These are phyloP conservation scores for Aspergillus biplanus DNA, from an alignment of 495 filamentous ascomycete genomes.

Conservation along the genomic window DNA sequence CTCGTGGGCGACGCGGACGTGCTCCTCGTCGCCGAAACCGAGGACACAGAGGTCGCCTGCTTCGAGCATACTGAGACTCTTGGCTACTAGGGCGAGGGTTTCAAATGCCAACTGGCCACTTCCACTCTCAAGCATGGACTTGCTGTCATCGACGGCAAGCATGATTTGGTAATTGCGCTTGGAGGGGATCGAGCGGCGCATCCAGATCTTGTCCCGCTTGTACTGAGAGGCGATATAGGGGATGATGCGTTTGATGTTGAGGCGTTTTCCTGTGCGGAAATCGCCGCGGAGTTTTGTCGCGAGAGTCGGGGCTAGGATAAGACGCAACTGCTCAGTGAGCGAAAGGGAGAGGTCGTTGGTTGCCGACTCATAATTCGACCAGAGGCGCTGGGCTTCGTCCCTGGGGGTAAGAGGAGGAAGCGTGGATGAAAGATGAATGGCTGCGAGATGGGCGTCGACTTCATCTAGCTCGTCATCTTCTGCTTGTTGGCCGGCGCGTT, in stretches of 20 bases:
- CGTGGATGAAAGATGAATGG: conserved; percentile 64
- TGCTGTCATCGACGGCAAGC: conserved; percentile 94
- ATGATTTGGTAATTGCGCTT: conserved; percentile 97
- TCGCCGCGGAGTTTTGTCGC: conserved; percentile 96
- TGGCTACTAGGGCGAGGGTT: conserved; percentile 85
- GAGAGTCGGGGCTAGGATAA: conserved; percentile 91
- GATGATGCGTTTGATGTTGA: conserved; percentile 99
- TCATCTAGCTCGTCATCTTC: conserved; percentile 66
- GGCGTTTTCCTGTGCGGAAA: conserved; percentile 95
- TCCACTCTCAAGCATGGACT: conserved; percentile 82
- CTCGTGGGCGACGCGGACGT: conserved; percentile 84
- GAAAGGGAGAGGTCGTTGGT: conserved; percentile 86
- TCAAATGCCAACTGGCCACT: conserved; percentile 79
- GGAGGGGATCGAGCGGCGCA: conserved; percentile 85
- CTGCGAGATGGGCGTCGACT: conserved; percentile 73
- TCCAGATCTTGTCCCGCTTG: conserved; percentile 99
- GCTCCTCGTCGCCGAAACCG: conserved; percentile 75
- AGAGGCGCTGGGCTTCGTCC: conserved; percentile 74
- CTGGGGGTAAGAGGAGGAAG: conserved; percentile 45
- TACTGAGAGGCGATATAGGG: conserved; percentile 96
- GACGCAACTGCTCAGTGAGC: conserved; percentile 88
- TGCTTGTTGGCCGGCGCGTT: conserved; percentile 45
- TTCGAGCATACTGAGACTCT: conserved; percentile 87
- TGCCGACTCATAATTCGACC: conserved; percentile 79
- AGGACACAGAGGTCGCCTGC: conserved; percentile 87